These are phyloP conservation scores for Echinosophora koreensis DNA, from an alignment of 306 rosid genomes.

Conservation along the genomic window DNA sequence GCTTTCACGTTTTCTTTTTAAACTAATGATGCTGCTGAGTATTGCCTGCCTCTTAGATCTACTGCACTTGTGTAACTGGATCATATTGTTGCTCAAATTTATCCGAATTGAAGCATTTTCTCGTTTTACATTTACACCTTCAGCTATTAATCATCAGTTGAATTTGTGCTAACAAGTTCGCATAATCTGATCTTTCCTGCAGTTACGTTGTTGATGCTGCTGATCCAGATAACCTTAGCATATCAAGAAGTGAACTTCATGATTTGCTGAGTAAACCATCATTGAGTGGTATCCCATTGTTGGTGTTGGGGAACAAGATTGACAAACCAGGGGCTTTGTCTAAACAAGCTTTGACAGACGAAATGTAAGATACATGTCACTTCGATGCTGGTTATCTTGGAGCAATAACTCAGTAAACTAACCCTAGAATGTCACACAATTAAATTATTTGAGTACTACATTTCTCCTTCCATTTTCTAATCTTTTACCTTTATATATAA, in stretches of 20 bases:
- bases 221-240: conserved; percentile 79
- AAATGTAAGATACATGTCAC: conserved; percentile 65
- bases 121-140: conserved; percentile 27
- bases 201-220: conserved; percentile 98
- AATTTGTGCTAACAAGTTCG: conserved; percentile 23
- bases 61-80: conserved; percentile 27
- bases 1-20: conserved; percentile 1
- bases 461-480: not conserved
- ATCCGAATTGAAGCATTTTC: not conserved
- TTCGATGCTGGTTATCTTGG: conserved; percentile 4
- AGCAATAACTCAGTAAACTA: conserved; percentile 3
- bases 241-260: conserved; percentile 84
- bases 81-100: conserved; percentile 22
- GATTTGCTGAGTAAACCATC: conserved; percentile 84
- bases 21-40: conserved; percentile 24
- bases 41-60: conserved; percentile 17
- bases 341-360: conserved; percentile 79
- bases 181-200: conserved; percentile 45
- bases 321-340: conserved; percentile 82
- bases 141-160: conserved; percentile 15
- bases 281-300: conserved; percentile 81
- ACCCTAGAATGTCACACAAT: not conserved
- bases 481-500: conserved; percentile 13
- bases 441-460: not conserved
- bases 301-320: conserved; percentile 91